A percentile compares a stretch with the other conserved stretches of the same genome.
Evolutionary conservation across 805 yeast genomes (phyloP).

Genomic region (Hagleromyces aurorensis): DNA sequence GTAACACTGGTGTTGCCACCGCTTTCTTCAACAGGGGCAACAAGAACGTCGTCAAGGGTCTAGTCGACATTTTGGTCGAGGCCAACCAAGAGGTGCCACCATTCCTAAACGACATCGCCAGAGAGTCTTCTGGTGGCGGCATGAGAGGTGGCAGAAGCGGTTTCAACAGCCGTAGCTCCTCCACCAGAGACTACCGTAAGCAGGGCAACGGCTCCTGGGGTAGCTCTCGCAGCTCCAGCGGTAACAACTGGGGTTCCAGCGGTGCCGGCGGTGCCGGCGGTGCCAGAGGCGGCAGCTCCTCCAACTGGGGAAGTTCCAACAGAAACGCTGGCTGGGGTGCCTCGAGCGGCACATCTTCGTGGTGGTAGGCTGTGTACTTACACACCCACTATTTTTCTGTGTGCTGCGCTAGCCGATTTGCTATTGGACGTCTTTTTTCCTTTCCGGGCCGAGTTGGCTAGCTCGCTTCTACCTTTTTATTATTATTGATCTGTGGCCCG

Average conservation of each 20-base stretch:
- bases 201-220: constrained; percentile 32
- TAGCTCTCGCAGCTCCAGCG: constrained; percentile 23
- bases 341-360: constrained; percentile 20
- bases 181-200: constrained; percentile 47
- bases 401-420: no score
- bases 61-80: constrained; percentile 80
- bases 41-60: constrained; percentile 79
- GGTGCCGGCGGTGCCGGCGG: constrained; percentile 25
- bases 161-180: constrained; percentile 34
- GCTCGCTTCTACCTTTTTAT: no score
- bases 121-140: constrained; percentile 59
- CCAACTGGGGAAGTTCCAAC: constrained; percentile 22
- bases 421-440: no score
- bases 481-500: no score
- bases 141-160: constrained; percentile 51
- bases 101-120: constrained; percentile 70
- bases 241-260: constrained; percentile 13
- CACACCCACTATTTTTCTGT: no score
- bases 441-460: no score
- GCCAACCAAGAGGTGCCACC: constrained; percentile 97
- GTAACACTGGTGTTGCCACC: constrained; percentile 97
- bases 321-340: constrained; percentile 25
- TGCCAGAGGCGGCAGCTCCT: constrained; percentile 24
- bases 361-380: no score
- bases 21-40: constrained; percentile 97